Percentiles rank a stretch among this genome's conserved stretches.
These are phyloP conservation scores for Astrephomene gubernaculifera DNA, from an alignment of 139 green algal species.

Conservation along the genomic window DNA sequence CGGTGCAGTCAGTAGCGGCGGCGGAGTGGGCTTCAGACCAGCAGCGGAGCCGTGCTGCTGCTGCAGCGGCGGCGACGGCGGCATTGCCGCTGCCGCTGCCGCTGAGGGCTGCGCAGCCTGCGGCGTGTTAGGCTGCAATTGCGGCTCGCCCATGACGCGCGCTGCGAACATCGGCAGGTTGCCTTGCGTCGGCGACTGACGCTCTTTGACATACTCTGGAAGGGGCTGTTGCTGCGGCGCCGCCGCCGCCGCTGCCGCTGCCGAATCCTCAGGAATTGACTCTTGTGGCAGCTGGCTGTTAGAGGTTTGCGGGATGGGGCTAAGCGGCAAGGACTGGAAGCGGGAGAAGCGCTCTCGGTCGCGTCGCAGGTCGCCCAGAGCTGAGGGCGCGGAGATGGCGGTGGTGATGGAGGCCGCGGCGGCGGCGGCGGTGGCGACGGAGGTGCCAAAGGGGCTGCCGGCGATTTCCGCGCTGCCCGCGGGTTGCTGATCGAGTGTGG, in stretches of 20 bases:
- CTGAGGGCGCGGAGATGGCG: background rate
- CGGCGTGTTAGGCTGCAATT: too few relatives aligned
- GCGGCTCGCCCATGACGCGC: background rate
- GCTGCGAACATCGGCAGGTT: background rate
- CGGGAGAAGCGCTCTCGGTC: background rate
- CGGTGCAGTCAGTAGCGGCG: background rate
- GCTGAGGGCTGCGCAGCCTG: too few relatives aligned
- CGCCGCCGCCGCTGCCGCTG: background rate
- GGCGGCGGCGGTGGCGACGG: background rate
- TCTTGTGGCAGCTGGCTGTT: too few relatives aligned
- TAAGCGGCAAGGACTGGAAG: background rate
- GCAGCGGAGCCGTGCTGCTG: too few relatives aligned
- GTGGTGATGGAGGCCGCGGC: background rate
- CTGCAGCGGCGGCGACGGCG: background rate
- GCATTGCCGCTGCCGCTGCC: too few relatives aligned
- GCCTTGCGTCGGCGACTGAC: background rate
- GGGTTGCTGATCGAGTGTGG: background rate
- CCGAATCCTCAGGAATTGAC: too few relatives aligned
- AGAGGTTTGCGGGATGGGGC: too few relatives aligned
- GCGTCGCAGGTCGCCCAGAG: background rate
- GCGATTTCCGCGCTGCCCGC: too few relatives aligned
- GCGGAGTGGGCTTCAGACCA: too few relatives aligned
- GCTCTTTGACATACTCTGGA: too few relatives aligned
- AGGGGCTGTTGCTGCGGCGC: background rate
- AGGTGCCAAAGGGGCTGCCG: background rate